Evolutionary conservation across 225 moss, liverwort and hornwort species (phyloP).

Genomic region (Antitrichia curtipendula): DNA sequence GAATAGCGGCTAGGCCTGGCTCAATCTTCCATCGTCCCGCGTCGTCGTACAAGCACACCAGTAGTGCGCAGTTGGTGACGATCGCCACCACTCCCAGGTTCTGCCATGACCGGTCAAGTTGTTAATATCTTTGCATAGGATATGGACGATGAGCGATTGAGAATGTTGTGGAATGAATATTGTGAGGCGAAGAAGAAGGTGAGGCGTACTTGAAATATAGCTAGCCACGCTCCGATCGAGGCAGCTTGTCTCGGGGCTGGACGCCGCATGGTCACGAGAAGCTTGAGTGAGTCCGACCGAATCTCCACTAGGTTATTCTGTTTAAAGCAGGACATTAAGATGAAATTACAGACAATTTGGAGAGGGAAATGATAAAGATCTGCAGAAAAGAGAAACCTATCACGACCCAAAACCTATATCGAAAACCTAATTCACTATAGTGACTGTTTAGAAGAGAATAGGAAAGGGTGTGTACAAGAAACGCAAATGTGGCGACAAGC

Average conservation of each 20-base stretch:
- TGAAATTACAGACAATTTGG: neutral
- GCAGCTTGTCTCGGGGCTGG: conserved; percentile 24
- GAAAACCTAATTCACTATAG: neutral
- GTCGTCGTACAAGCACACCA: conserved; percentile 76
- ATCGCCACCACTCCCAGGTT: conserved; percentile 81
- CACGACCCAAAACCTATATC: neutral
- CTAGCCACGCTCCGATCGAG: conserved; percentile 44
- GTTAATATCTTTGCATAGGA: neutral
- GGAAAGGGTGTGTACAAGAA: conserved; percentile 25
- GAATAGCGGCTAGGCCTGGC: conserved; percentile 63
- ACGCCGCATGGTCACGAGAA: conserved; percentile 29
- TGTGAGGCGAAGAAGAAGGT: neutral
- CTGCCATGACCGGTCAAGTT: conserved; percentile 1
- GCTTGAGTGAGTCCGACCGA: conserved; percentile 33
- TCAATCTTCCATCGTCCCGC: conserved; percentile 67
- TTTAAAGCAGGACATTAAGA: neutral
- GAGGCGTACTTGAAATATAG: conserved; percentile 22
- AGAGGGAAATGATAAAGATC: neutral
- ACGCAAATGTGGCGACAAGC: conserved; percentile 62
- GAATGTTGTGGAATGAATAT: neutral
- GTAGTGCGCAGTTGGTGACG: conserved; percentile 68
- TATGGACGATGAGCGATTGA: neutral
- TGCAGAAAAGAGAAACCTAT: neutral
- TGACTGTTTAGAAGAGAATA: neutral
- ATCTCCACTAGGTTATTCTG: conserved; percentile 47